Evolutionary conservation across 2,329 filamentous ascomycete species (phyloP).

Genomic region (Aspergillus oerlinghausenensis): DNA sequence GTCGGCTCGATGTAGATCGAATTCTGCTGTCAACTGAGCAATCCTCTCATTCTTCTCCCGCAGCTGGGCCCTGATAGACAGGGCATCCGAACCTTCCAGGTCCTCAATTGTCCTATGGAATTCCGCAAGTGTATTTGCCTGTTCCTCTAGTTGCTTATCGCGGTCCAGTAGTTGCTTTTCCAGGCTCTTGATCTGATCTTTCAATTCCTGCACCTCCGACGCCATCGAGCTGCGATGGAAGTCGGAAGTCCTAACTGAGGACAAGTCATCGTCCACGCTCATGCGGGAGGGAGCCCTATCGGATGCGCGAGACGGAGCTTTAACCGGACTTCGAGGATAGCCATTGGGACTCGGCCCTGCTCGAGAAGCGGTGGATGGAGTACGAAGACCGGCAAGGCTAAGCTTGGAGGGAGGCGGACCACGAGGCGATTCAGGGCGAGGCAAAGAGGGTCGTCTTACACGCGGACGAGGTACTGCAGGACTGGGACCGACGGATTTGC

Average conservation of each 20-base stretch:
- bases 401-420: slow-evolving; percentile 55
- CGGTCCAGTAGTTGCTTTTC: slow-evolving; percentile 73
- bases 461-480: slow-evolving; percentile 64
- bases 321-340: slow-evolving; percentile 42
- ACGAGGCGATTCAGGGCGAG: slow-evolving; percentile 79
- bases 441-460: slow-evolving; percentile 66
- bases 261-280: slow-evolving; percentile 35
- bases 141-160: slow-evolving; percentile 82
- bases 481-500: slow-evolving; percentile 76
- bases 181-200: slow-evolving; percentile 70
- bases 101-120: slow-evolving; percentile 89
- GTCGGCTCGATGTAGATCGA: slow-evolving; percentile 89
- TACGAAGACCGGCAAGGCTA: slow-evolving; percentile 51
- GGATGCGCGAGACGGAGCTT: slow-evolving; percentile 34
- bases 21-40: slow-evolving; percentile 84
- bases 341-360: slow-evolving; percentile 33
- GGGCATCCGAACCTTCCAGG: slow-evolving; percentile 70
- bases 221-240: slow-evolving; percentile 20
- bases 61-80: slow-evolving; percentile 74
- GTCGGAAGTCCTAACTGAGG: slow-evolving; percentile 30
- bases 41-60: slow-evolving; percentile 98
- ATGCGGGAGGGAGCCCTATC: slow-evolving; percentile 38
- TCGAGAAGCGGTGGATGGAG: slow-evolving; percentile 46
- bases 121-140: slow-evolving; percentile 73
- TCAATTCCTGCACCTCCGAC: slow-evolving; percentile 42